Evolutionary conservation across 2,329 filamentous ascomycete species (phyloP).

Genomic region (Fusarium sacchari): DNA sequence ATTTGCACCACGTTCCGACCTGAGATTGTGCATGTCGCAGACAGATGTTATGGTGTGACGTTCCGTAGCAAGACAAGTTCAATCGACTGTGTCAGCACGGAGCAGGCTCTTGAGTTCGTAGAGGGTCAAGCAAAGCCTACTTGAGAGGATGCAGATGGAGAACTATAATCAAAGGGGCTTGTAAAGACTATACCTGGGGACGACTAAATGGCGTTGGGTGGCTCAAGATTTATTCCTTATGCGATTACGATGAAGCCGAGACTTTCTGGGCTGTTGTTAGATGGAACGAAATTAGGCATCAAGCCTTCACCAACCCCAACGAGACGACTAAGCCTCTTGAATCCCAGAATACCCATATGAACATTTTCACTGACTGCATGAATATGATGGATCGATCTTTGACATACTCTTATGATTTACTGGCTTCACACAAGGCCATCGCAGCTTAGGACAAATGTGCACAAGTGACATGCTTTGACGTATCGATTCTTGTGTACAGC

Average conservation of each 20-base stretch:
- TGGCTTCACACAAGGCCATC: not conserved
- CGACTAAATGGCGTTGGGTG: slow-evolving; percentile 41
- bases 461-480: slow-evolving; percentile 6
- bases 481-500: slow-evolving; percentile 41
- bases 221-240: slow-evolving; percentile 39
- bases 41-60: slow-evolving; percentile 97
- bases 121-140: slow-evolving; percentile 74
- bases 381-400: not conserved
- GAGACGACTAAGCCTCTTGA: slow-evolving; percentile 26
- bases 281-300: slow-evolving; percentile 22
- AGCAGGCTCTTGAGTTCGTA: slow-evolving; percentile 92
- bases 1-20: slow-evolving; percentile 99
- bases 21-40: slow-evolving; percentile 93
- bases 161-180: slow-evolving; percentile 15
- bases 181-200: slow-evolving; percentile 35
- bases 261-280: slow-evolving; percentile 22
- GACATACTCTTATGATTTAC: not conserved
- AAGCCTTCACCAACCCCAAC: slow-evolving; percentile 20
- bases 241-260: slow-evolving; percentile 37
- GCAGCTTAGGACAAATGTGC: not conserved
- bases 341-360: slow-evolving; percentile 9
- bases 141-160: slow-evolving; percentile 17
- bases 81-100: slow-evolving; percentile 87
- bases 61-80: slow-evolving; percentile 94
- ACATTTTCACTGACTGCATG: not conserved